Evolutionary conservation across 2,329 filamentous ascomycete species (phyloP).

Genomic region (Colletotrichum kahawae): DNA sequence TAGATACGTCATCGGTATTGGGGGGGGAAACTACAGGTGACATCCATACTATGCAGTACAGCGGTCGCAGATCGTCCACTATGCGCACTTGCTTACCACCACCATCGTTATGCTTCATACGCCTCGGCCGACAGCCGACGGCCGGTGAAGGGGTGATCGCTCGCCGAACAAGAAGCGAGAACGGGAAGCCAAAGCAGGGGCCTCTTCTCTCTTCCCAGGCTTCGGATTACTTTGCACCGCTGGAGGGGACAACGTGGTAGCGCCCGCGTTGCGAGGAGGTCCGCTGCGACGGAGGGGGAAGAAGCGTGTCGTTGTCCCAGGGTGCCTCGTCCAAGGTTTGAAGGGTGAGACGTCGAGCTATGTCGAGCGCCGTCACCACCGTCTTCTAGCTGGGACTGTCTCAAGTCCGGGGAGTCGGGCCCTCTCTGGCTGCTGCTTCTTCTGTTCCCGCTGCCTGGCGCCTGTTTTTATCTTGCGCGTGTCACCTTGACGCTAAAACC

Average conservation of each 20-base stretch:
- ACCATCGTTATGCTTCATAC: neutral
- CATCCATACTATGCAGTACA: neutral
- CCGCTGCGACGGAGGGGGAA: neutral
- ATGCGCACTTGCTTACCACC: neutral
- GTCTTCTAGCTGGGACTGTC: conserved; percentile 1
- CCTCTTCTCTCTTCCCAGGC: neutral
- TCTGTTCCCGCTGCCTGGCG: neutral
- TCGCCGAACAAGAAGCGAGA: neutral
- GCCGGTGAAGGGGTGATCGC: neutral
- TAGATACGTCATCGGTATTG: neutral
- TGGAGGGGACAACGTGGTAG: neutral
- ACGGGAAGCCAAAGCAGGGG: conserved; percentile 3
- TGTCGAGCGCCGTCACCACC: neutral
- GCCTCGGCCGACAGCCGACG: neutral
- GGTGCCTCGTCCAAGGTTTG: neutral
- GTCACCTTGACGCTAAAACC: neutral
- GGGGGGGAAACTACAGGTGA: neutral
- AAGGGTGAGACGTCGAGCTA: neutral
- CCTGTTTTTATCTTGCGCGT: neutral
- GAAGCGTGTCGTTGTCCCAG: neutral
- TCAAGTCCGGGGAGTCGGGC: conserved; percentile 6
- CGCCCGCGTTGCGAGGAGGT: neutral
- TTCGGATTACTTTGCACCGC: neutral
- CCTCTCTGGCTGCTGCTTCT: neutral
- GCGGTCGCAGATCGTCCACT: neutral